Conservation (phyloP, 1,284 basidiomycete species). For the Neolentinus lepideus region DNA sequence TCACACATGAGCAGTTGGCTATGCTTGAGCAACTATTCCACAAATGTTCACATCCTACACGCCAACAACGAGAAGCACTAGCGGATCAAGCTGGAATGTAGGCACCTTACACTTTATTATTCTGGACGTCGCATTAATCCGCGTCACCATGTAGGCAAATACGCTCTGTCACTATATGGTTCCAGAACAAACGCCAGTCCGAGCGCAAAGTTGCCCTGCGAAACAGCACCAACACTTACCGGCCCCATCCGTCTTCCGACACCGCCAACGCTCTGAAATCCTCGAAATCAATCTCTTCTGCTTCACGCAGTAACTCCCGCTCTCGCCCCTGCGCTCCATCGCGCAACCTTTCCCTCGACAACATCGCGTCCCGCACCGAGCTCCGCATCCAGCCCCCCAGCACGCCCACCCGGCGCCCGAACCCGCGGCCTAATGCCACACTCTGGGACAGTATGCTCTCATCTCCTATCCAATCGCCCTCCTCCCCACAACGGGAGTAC, state of each 20-base stretch:
- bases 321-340: constrained; percentile 6
- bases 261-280: not conserved
- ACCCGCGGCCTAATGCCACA: constrained; percentile 16
- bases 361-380: constrained; percentile 51
- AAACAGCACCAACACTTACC: constrained; percentile 17
- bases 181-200: constrained; percentile 57
- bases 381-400: constrained; percentile 27
- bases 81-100: constrained; percentile 57
- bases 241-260: constrained; percentile 10
- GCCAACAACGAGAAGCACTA: constrained; percentile 60
- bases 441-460: constrained; percentile 71
- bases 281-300: constrained; percentile 16
- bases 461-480: constrained; percentile 46
- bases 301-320: constrained; percentile 21
- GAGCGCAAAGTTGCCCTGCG: constrained; percentile 57
- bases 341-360: constrained; percentile 45
- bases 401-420: constrained; percentile 10
- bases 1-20: constrained; percentile 59
- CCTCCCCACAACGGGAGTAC: constrained; percentile 35
- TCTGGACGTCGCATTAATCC: constrained; percentile 8
- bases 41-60: constrained; percentile 60
- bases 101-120: constrained; percentile 16
- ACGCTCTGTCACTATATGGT: constrained; percentile 48
- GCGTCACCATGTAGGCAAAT: constrained; percentile 43
- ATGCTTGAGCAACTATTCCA: constrained; percentile 69